Evolutionary conservation across 2,329 filamentous ascomycete genomes (phyloP).

Genomic region (Plectosphaerella plurivora): DNA sequence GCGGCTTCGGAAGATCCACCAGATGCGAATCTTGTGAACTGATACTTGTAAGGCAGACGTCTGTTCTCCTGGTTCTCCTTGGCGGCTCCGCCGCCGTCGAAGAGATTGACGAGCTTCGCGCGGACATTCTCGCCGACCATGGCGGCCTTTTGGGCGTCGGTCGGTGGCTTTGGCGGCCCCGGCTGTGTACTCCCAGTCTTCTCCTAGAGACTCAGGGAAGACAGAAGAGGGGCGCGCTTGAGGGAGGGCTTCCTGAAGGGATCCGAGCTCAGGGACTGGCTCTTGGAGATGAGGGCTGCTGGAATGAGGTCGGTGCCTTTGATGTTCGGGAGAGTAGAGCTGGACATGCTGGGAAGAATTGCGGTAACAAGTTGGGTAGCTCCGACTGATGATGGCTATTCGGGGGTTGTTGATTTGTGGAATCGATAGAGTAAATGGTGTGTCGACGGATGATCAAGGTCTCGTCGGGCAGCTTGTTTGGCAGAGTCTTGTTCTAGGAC

Average conservation of each 20-base stretch:
- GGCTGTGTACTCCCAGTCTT: background rate
- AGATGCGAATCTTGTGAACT: background rate
- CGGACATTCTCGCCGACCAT: background rate
- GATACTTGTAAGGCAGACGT: background rate
- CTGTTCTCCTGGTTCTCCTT: background rate
- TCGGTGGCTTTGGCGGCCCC: background rate
- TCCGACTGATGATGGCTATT: too few species aligned
- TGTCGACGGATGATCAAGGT: too few species aligned
- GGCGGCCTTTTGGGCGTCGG: background rate
- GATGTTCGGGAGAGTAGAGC: background rate
- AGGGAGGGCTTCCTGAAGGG: background rate
- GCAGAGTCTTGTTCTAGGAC: too few species aligned
- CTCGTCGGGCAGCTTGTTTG: too few species aligned
- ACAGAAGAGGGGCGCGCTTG: background rate
- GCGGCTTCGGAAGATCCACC: background rate
- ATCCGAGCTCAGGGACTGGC: background rate
- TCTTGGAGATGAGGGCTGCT: background rate
- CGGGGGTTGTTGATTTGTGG: too few species aligned
- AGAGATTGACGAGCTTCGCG: background rate
- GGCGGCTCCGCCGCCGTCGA: background rate
- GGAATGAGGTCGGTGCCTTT: background rate
- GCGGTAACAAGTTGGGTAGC: too few species aligned
- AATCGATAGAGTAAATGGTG: too few species aligned
- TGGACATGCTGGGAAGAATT: background rate
- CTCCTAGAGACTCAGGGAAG: conserved; percentile 1